phyloP scores from a whole-genome alignment of 83 land plant species.

The Thuja plicata region DNA sequence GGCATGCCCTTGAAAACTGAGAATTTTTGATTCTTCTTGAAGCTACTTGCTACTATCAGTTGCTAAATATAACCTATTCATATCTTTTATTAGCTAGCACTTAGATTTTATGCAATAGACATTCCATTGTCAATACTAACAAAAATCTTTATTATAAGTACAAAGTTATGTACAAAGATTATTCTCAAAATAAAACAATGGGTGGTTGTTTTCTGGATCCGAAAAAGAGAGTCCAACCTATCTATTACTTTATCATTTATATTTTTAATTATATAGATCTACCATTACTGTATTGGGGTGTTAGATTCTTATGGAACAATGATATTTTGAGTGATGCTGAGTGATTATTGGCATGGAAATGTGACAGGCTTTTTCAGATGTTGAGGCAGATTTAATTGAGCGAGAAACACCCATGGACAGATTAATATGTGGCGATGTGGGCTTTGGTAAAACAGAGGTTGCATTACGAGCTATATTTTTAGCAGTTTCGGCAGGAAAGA shows the following conservation, averaged over 20 bases:
- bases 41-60: background rate
- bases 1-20: background rate
- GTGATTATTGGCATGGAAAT: background rate
- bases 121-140: background rate
- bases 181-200: background rate
- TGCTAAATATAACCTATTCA: background rate
- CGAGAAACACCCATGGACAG: constrained; percentile 98
- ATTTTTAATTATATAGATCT: background rate
- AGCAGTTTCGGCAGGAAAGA: constrained; percentile 82
- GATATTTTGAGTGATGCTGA: background rate
- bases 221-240: background rate
- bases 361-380: constrained; percentile 88
- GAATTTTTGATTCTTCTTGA: background rate
- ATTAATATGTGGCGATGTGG: constrained; percentile 98
- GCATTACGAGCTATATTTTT: constrained; percentile 88
- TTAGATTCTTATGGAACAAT: background rate
- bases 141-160: background rate
- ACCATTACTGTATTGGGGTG: background rate
- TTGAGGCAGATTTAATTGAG: constrained; percentile 87
- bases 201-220: background rate
- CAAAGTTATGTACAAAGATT: background rate
- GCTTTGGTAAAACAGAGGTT: constrained; percentile 99
- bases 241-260: background rate
- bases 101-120: background rate
- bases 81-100: background rate